Percentiles rank a stretch among this genome's conserved stretches.
phyloP scores from a whole-genome alignment of 192 early-diverging fungal species.

The Podochytrium sp. region DNA sequence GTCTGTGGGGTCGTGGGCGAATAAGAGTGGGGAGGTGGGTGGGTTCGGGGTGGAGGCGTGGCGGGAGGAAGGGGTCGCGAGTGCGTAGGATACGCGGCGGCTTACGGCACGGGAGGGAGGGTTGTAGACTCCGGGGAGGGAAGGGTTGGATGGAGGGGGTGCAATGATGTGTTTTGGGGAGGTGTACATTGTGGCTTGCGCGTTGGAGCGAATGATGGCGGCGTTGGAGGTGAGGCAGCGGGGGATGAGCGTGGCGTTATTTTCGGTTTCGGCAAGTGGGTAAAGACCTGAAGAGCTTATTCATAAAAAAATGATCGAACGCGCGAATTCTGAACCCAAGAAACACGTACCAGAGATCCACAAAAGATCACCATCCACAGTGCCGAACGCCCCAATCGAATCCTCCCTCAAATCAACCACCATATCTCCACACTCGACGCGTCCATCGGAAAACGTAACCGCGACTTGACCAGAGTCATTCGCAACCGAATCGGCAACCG shows the following conservation, averaged over 20 bases:
- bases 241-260: not conserved
- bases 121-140: not conserved
- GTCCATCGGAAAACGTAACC: slow-evolving; percentile 22
- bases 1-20: not conserved
- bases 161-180: slow-evolving; percentile 16
- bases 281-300: not conserved
- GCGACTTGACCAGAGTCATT: not conserved
- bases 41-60: not conserved
- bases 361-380: not conserved
- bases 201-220: slow-evolving; percentile 16
- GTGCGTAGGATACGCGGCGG: slow-evolving; percentile 16
- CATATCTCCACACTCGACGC: slow-evolving; percentile 10
- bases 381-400: not conserved
- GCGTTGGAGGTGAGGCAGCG: not conserved
- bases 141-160: not conserved
- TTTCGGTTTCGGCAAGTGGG: slow-evolving; percentile 4
- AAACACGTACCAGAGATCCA: slow-evolving; percentile 26
- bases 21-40: not conserved
- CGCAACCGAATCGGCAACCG: not conserved
- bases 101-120: slow-evolving; percentile 1
- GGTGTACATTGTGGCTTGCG: slow-evolving; percentile 1
- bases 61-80: too few species aligned
- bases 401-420: slow-evolving; percentile 24
- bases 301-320: not conserved
- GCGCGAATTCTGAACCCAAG: not conserved